phyloP scores from a whole-genome alignment of 2,329 filamentous ascomycete genomes.

The Verticillium longisporum region DNA sequence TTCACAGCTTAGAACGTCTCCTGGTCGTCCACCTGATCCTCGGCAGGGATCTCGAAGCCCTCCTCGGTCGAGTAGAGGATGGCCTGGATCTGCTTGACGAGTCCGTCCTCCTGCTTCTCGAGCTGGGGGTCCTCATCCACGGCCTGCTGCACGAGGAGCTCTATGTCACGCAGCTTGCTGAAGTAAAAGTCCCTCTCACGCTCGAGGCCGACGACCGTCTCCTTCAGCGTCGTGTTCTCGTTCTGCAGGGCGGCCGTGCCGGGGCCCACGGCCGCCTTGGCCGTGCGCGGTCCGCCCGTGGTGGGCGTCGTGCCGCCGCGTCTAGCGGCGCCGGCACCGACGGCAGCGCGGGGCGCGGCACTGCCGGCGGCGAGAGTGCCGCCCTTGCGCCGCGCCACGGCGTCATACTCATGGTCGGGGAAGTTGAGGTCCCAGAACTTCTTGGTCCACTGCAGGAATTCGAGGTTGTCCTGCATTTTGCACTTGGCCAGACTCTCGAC shows the following conservation, averaged over 20 bases:
- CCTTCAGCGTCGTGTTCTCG: conserved; percentile 85
- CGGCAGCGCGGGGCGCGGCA: conserved; percentile 40
- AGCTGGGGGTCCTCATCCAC: conserved; percentile 88
- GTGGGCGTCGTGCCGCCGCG: conserved; percentile 59
- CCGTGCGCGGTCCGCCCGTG: conserved; percentile 39
- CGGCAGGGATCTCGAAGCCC: conserved; percentile 82
- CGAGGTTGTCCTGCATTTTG: conserved; percentile 99
- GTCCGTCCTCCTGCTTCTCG: conserved; percentile 88
- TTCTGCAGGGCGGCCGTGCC: conserved; percentile 67
- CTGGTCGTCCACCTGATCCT: conserved; percentile 68
- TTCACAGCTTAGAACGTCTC: conserved; percentile 61
- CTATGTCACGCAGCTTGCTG: conserved; percentile 95
- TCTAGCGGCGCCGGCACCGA: conserved; percentile 41
- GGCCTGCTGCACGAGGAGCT: conserved; percentile 86
- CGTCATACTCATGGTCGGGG: conserved; percentile 95
- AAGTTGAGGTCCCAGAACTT: conserved; percentile 97
- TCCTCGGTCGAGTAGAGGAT: conserved; percentile 97
- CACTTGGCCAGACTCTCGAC: conserved; percentile 90
- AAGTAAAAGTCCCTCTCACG: conserved; percentile 99
- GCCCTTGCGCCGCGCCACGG: conserved; percentile 76
- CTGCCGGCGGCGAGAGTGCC: conserved; percentile 47
- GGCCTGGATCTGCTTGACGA: conserved; percentile 92
- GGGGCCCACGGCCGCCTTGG: conserved; percentile 41
- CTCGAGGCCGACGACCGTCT: conserved; percentile 91
- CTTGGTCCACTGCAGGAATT: conserved; percentile 97